Evolutionary conservation across 148 eudicot genomes (phyloP), one percentile per base, ranked within the genome.

Genomic region (Cornus kousa): DNA sequence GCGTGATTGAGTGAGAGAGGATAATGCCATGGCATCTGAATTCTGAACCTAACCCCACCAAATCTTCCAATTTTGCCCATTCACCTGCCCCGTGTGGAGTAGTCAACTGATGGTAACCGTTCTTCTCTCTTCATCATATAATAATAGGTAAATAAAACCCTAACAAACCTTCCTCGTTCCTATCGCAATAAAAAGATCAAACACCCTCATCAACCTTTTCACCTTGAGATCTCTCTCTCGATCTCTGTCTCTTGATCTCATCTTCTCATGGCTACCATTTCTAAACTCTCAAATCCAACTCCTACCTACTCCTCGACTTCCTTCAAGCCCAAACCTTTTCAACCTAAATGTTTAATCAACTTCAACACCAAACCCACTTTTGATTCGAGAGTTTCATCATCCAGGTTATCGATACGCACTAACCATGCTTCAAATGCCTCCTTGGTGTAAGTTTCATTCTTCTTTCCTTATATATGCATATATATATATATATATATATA

Each of bases 201-300:
- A 43, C 3, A 43, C 48, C 48, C 8, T 9, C 48, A 0, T 43
- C 20, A 35, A 35, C 37, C 37, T 35, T 57, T 16, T 57, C 17
- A 57, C 20, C 24, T 28, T 28, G 28, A 37, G 3, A 28, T 67
- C 37, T 35, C 37, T 35, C 23, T 55, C 28, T 7, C 10, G 1
- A 8, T 20, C 62, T 76, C 62, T 67, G 72, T 19, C 28, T 43
- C 11, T 50, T 16, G 77, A 75, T 76, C 71, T 67, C 11, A 43
- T 64, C 80, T 0, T 35, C 37, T 35, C 8, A 85, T 85, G 88
- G 83, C 83, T 80, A 80, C 85, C 70, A 74, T 85, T 71, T 82
- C 85, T 59, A 85, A 82, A 81, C 83, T 86, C 32, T 62, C 87
- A 35, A 68, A 57, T 64, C 74, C 83, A 3, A 64, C 57, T 65